Conservation (phyloP, 352 stramenopile genomes). For the Globisporangium uncinulatum region DNA sequence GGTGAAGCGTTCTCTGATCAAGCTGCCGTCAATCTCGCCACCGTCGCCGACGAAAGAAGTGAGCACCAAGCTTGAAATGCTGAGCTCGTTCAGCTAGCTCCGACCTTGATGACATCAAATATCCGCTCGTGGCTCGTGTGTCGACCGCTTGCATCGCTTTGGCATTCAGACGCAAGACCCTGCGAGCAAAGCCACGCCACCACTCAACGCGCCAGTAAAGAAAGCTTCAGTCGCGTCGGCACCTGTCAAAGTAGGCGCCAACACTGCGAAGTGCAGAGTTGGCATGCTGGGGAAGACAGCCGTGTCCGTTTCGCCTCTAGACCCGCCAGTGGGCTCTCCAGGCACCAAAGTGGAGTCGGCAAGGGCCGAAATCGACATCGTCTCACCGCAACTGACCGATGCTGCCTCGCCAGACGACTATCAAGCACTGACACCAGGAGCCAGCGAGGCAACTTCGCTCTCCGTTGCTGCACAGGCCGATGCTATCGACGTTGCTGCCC, state of each 20-base stretch:
- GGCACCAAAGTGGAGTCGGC: neutral
- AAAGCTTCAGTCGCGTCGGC: neutral
- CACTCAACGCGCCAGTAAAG: neutral
- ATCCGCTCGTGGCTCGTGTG: neutral
- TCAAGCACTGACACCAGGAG: neutral
- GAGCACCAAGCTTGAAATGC: neutral
- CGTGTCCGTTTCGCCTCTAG: neutral
- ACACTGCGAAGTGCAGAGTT: neutral
- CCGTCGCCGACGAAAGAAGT: conserved; percentile 30
- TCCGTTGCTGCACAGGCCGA: neutral
- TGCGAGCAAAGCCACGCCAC: neutral
- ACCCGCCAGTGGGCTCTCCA: neutral
- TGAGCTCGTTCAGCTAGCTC: neutral
- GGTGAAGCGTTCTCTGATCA: conserved; percentile 21
- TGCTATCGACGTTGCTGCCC: neutral
- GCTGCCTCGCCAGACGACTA: neutral
- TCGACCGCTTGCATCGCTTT: neutral
- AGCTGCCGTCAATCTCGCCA: conserved; percentile 32
- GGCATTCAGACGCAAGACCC: neutral
- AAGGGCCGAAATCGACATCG: neutral
- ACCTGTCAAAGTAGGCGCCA: neutral
- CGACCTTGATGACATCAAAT: neutral
- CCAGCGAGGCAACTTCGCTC: neutral
- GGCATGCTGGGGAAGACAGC: neutral
- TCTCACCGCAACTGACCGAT: neutral